Percentiles rank a stretch among this genome's conserved stretches.
These are phyloP conservation scores for Penicillium freii DNA, from an alignment of 2,329 filamentous ascomycete genomes.

Conservation along the genomic window DNA sequence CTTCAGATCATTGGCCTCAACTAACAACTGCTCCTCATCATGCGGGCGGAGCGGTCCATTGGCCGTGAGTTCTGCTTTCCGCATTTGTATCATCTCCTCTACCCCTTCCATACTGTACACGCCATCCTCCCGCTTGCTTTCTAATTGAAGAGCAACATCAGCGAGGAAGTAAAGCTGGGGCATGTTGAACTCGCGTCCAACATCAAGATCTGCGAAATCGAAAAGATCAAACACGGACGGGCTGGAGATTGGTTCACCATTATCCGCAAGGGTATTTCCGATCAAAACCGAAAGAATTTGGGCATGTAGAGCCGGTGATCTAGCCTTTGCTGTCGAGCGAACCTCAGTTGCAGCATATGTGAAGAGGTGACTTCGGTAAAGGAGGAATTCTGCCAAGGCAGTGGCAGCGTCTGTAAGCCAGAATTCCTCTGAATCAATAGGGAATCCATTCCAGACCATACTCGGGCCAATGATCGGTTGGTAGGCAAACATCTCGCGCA, in stretches of 20 bases:
- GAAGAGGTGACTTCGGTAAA: constrained; percentile 71
- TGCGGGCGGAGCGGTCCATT: constrained; percentile 47
- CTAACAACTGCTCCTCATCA: constrained; percentile 42
- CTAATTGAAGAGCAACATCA: constrained; percentile 66
- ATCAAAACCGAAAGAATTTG: constrained; percentile 68
- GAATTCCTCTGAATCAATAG: constrained; percentile 63
- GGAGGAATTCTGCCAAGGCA: constrained; percentile 74
- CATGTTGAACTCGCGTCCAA: constrained; percentile 47
- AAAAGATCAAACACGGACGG: constrained; percentile 87
- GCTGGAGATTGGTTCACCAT: constrained; percentile 64
- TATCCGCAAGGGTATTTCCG: constrained; percentile 65
- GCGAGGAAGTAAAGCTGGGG: constrained; percentile 61
- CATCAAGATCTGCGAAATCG: constrained; percentile 75
- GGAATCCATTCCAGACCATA: constrained; percentile 70
- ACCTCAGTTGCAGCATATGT: constrained; percentile 86
- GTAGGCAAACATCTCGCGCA: constrained; percentile 72
- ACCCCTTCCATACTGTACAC: constrained; percentile 70
- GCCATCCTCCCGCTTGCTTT: constrained; percentile 50
- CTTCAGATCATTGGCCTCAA: constrained; percentile 41
- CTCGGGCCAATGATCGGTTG: constrained; percentile 69
- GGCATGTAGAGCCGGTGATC: constrained; percentile 67
- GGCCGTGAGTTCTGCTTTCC: constrained; percentile 34
- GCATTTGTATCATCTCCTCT: constrained; percentile 67
- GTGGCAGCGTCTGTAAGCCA: constrained; percentile 65
- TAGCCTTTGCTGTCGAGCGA: constrained; percentile 68